These are phyloP conservation scores for Hibiscus mutabilis DNA, from an alignment of 345 rosid genomes.

Conservation along the genomic window DNA sequence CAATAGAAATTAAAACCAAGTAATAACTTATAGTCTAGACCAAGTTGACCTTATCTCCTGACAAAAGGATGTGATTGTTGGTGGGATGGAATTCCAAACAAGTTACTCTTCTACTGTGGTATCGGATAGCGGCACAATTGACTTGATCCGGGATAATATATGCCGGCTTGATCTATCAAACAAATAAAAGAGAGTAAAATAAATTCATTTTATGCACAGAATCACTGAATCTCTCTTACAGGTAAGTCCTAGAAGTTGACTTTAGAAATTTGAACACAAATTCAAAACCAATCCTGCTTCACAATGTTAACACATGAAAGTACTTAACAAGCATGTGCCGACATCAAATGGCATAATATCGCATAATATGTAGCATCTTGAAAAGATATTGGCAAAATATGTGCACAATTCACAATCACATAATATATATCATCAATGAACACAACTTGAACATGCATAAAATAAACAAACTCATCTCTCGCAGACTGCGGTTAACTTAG, in stretches of 20 bases:
- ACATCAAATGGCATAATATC: not conserved
- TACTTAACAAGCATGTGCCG: not conserved
- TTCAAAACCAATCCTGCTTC: not conserved
- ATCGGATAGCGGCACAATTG: slow-evolving; percentile 75
- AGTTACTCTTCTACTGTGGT: slow-evolving; percentile 92
- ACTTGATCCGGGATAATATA: slow-evolving; percentile 81
- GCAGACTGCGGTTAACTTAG: not conserved
- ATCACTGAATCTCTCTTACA: not conserved
- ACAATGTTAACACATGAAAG: not conserved
- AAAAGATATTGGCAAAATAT: not conserved
- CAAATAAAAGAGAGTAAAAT: slow-evolving; percentile 4
- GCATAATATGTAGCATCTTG: not conserved
- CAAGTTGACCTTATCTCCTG: slow-evolving; percentile 82
- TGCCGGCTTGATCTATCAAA: slow-evolving; percentile 57
- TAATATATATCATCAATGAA: not conserved
- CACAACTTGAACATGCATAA: not conserved
- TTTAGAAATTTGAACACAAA: not conserved
- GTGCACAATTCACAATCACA: not conserved
- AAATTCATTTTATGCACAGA: not conserved
- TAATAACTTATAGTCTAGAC: not conserved
- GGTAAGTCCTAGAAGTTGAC: not conserved
- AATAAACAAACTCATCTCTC: not conserved
- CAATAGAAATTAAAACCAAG: not conserved
- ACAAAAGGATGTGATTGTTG: slow-evolving; percentile 67
- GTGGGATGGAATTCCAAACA: slow-evolving; percentile 96